Conservation (phyloP, 805 yeast genomes). For the Zygoascus tannicola region DNA sequence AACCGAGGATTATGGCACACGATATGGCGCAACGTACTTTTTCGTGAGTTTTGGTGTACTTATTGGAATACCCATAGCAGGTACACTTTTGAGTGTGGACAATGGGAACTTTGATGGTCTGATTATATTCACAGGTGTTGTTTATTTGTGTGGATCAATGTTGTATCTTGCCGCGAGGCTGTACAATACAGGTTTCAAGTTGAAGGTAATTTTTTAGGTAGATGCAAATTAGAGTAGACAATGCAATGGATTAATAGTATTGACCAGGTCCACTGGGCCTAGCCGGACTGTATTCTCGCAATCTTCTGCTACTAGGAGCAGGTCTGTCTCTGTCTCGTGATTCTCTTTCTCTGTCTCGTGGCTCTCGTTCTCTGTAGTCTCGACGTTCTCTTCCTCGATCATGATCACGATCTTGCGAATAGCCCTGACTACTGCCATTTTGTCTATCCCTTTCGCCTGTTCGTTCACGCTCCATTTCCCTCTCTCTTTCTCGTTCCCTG, state of each 20-base stretch:
- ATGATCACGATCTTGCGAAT: slow-evolving; percentile 3
- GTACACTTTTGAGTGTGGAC: slow-evolving; percentile 19
- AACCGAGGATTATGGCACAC: slow-evolving; percentile 54
- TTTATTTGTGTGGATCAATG: slow-evolving; percentile 22
- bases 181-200: slow-evolving; percentile 21
- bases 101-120: slow-evolving; percentile 27
- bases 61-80: slow-evolving; percentile 33
- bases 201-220: slow-evolving; percentile 12
- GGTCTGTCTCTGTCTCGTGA: slow-evolving; percentile 10
- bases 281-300: slow-evolving; percentile 4
- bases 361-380: slow-evolving; percentile 15
- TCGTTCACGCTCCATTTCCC: too few species aligned
- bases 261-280: slow-evolving; percentile 5
- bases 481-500: too few species aligned
- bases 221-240: too few species aligned
- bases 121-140: slow-evolving; percentile 25
- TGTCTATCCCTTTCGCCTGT: too few species aligned
- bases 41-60: slow-evolving; percentile 30
- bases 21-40: slow-evolving; percentile 59
- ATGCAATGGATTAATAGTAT: slow-evolving; percentile 3
- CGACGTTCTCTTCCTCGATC: slow-evolving; percentile 9
- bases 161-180: slow-evolving; percentile 22
- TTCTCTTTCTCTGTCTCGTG: slow-evolving; percentile 8
- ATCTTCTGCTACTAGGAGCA: too few species aligned
- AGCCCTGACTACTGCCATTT: slow-evolving; percentile 5